phyloP scores from a whole-genome alignment of 2,329 filamentous ascomycete genomes.

The Harringtonia lauricola region DNA sequence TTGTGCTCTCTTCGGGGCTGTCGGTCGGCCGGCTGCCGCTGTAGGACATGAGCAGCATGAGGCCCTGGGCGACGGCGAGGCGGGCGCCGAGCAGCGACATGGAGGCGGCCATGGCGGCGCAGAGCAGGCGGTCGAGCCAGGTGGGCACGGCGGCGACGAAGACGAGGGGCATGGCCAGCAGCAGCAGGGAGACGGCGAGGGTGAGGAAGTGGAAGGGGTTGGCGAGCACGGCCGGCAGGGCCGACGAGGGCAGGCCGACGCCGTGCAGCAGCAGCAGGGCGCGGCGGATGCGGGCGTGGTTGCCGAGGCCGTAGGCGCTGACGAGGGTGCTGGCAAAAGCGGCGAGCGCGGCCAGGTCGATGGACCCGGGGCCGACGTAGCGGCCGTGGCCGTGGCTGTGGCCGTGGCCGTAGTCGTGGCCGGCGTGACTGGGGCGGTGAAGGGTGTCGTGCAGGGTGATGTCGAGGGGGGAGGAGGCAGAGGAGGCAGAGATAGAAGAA shows the following conservation, averaged over 20 bases:
- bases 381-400: slow-evolving; percentile 31
- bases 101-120: slow-evolving; percentile 66
- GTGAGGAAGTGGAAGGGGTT: slow-evolving; percentile 96
- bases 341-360: slow-evolving; percentile 72
- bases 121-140: slow-evolving; percentile 75
- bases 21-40: slow-evolving; percentile 9
- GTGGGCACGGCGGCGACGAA: slow-evolving; percentile 71
- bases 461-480: slow-evolving; percentile 45
- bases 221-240: slow-evolving; percentile 71
- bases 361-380: slow-evolving; percentile 56
- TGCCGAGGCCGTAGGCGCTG: slow-evolving; percentile 77
- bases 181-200: slow-evolving; percentile 67
- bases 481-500: slow-evolving; percentile 32
- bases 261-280: slow-evolving; percentile 45
- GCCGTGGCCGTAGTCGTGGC: slow-evolving; percentile 33
- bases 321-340: slow-evolving; percentile 76
- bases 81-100: slow-evolving; percentile 86
- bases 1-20: not conserved
- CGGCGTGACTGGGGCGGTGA: slow-evolving; percentile 29
- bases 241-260: slow-evolving; percentile 2
- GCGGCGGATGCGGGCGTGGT: slow-evolving; percentile 85
- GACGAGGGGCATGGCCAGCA: slow-evolving; percentile 67
- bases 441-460: not conserved
- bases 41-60: slow-evolving; percentile 91
- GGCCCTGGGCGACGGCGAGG: slow-evolving; percentile 73